phyloP scores from a whole-genome alignment of 2,329 filamentous ascomycete genomes.

The Penicillium sp. region DNA sequence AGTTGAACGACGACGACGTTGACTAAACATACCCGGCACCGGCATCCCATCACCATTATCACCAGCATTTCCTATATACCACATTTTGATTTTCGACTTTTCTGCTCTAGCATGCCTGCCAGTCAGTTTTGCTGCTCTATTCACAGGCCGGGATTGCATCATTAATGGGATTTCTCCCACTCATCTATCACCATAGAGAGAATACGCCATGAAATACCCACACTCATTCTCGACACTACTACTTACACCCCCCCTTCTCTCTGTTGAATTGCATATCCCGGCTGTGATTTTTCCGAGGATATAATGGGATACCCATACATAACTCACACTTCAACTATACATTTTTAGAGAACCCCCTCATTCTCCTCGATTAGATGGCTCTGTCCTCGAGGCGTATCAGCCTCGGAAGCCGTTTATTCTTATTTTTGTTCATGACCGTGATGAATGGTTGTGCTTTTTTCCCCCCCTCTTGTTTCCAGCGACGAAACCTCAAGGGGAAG shows the following conservation, averaged over 20 bases:
- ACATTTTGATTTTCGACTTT: conserved; percentile 16
- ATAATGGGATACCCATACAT: conserved; percentile 17
- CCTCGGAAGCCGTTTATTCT: conserved; percentile 12
- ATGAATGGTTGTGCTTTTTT: conserved; percentile 31
- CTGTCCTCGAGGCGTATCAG: conserved; percentile 27
- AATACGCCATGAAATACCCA: conserved; percentile 8
- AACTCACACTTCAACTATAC: conserved; percentile 27
- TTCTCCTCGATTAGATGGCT: conserved; percentile 23
- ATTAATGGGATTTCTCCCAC: neutral
- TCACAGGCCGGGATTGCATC: conserved; percentile 2
- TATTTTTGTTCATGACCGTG: conserved; percentile 31
- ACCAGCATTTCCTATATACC: conserved; percentile 10
- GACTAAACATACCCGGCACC: conserved; percentile 24
- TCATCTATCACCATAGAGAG: conserved; percentile 1
- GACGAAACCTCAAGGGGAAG: conserved; percentile 15
- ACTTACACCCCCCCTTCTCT: conserved; percentile 10
- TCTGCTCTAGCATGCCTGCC: conserved; percentile 14
- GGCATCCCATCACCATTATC: neutral
- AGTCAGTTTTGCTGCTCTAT: conserved; percentile 15
- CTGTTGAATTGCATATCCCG: conserved; percentile 3
- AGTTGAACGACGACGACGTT: conserved; percentile 31
- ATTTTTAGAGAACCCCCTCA: conserved; percentile 29
- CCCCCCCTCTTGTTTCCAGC: conserved; percentile 3
- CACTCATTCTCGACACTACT: neutral
- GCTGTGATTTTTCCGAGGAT: conserved; percentile 10